Evolutionary conservation across 306 rosid species (phyloP).

Genomic region (Casuarina equisetifolia): DNA sequence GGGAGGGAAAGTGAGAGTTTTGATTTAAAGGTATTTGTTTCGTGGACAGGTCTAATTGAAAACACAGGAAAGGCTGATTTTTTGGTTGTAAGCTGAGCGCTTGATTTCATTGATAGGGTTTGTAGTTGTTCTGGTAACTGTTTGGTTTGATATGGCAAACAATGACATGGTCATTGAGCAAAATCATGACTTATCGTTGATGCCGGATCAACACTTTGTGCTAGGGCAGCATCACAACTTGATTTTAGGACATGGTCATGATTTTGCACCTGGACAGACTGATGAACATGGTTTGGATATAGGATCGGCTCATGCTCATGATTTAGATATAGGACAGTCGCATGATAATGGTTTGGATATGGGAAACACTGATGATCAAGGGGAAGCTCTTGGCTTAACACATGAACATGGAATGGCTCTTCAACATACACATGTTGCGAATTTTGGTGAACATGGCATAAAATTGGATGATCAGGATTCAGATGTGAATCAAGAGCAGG

Average conservation of each 20-base stretch:
- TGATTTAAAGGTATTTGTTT: not conserved
- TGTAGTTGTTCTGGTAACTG: not conserved
- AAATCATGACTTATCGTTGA: slow-evolving; percentile 13
- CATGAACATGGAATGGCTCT: slow-evolving; percentile 30
- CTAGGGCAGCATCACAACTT: slow-evolving; percentile 22
- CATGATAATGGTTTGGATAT: slow-evolving; percentile 23
- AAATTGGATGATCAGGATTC: slow-evolving; percentile 26
- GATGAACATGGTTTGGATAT: slow-evolving; percentile 22
- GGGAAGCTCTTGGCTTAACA: slow-evolving; percentile 18
- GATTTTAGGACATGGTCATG: slow-evolving; percentile 2
- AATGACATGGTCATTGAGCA: slow-evolving; percentile 30
- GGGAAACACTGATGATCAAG: slow-evolving; percentile 28
- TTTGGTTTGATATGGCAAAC: slow-evolving; percentile 32
- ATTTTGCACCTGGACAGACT: slow-evolving; percentile 19
- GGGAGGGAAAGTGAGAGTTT: slow-evolving; percentile 1
- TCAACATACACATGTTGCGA: slow-evolving; percentile 28
- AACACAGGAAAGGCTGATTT: not conserved
- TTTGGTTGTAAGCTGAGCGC: slow-evolving; percentile 7
- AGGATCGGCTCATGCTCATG: slow-evolving; percentile 28
- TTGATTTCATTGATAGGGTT: slow-evolving; percentile 7
- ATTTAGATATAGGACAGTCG: slow-evolving; percentile 18
- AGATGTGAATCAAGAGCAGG: slow-evolving; percentile 28
- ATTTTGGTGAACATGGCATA: slow-evolving; percentile 32
- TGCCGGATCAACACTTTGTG: slow-evolving; percentile 20
- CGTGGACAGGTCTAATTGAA: slow-evolving; percentile 24